Conservation (phyloP, 2,329 filamentous ascomycete species). For the Macroventuria anomochaeta region DNA sequence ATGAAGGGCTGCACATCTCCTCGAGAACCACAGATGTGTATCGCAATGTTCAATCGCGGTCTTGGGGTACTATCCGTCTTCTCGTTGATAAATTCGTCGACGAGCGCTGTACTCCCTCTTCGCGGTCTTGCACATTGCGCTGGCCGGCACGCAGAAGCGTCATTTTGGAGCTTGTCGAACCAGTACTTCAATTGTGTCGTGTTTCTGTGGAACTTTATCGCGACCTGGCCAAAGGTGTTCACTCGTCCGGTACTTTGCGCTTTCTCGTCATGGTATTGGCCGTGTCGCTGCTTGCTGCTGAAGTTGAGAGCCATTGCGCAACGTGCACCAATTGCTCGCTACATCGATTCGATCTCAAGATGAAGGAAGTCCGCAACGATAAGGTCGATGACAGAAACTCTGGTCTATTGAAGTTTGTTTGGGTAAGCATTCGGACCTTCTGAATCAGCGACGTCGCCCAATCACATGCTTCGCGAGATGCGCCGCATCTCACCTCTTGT, state of each 20-base stretch:
- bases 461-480: slow-evolving; percentile 3
- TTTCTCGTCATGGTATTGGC: slow-evolving; percentile 18
- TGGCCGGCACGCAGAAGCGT: slow-evolving; percentile 4
- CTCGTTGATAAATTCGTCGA: slow-evolving; percentile 11
- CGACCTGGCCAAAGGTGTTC: slow-evolving; percentile 26
- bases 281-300: slow-evolving; percentile 8
- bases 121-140: slow-evolving; percentile 6
- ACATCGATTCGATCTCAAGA: background rate
- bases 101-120: slow-evolving; percentile 9
- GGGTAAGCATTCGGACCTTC: slow-evolving; percentile 11
- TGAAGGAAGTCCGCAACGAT: background rate
- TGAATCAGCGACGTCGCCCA: slow-evolving; percentile 5
- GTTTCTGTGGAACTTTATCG: slow-evolving; percentile 27
- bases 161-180: slow-evolving; percentile 24
- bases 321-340: background rate
- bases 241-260: slow-evolving; percentile 19
- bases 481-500: slow-evolving; percentile 1
- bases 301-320: slow-evolving; percentile 18
- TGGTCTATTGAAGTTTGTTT: slow-evolving; percentile 2
- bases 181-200: slow-evolving; percentile 24
- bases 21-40: slow-evolving; percentile 61
- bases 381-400: background rate
- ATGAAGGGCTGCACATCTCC: slow-evolving; percentile 68
- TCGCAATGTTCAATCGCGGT: slow-evolving; percentile 58
- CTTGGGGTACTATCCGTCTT: background rate